A percentile compares a stretch with the other conserved stretches of the same genome.
Conservation (phyloP, 306 rosid species). For the Lathyrus oleraceus region DNA sequence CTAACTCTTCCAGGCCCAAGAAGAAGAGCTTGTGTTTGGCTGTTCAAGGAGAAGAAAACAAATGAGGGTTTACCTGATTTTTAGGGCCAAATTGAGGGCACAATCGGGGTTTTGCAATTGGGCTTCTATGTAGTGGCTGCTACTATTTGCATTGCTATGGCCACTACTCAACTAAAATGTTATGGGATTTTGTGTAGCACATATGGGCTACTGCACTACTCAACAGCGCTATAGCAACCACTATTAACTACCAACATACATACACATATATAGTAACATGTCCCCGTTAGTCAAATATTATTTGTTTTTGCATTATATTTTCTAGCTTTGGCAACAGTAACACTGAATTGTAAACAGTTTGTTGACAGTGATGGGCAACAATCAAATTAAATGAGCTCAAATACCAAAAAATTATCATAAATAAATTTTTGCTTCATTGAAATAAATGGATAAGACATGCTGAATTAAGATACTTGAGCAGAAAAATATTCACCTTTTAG, state of each 20-base stretch:
- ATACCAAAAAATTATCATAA: neutral
- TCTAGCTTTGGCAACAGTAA: conserved; percentile 23
- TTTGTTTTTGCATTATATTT: conserved; percentile 8
- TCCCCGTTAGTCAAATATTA: neutral
- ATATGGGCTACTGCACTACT: neutral
- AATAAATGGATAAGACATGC: conserved; percentile 26
- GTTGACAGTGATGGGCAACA: conserved; percentile 7
- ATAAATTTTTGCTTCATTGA: neutral
- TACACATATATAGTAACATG: neutral
- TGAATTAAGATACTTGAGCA: conserved; percentile 24
- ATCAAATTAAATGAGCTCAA: conserved; percentile 26
- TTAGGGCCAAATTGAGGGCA: neutral
- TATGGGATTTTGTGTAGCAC: neutral
- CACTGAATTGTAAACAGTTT: conserved; percentile 14
- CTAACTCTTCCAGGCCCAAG: neutral
- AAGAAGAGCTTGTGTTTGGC: neutral
- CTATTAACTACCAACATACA: neutral
- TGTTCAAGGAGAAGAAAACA: neutral
- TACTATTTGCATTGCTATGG: neutral
- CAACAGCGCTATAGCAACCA: neutral
- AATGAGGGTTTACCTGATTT: neutral
- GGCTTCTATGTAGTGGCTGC: neutral
- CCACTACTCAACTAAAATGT: neutral
- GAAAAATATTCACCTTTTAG: conserved; percentile 62
- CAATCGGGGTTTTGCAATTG: neutral